Evolutionary conservation across 345 rosid genomes (phyloP), one percentile per base, ranked within the genome.

Genomic region (Syzygium aqueum): DNA sequence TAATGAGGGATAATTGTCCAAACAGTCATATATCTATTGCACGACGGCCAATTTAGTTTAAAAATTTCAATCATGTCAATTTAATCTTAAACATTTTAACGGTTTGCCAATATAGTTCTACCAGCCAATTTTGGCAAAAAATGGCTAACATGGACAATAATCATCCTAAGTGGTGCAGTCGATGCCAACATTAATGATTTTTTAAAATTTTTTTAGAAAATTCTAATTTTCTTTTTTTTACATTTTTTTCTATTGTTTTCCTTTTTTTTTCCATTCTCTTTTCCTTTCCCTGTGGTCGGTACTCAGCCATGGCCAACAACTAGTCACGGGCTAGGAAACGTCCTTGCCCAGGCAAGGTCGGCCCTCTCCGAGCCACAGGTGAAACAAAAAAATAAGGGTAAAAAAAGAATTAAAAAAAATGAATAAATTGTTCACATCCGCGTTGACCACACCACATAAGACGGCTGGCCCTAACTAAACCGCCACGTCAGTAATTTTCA

Each of bases 101-200:
- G 9, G 11, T 25, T 57, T 0, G 0, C 11, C 28, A 57, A 57
- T 57, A 57, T 57, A 57, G 65, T 57, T 2, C 10, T 57, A 25
- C 27, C 10, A 2, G 11, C 0, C 0, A 1, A 25, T 57, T 57
- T 57, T 57, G 28, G 11, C 28, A 1, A 5, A 57, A 8, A 57
- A 57, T 0, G 14, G 11, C 0, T 57, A 4, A 57, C 0, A 14
- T 57, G 65, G 6, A 57, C 0, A 6, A 11, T 0, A 0, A 3
- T 11, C 5, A 5, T 57, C 3, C 1, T 57, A 57, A 0, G 1
- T 25, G 1, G 0, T 1, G 1, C 46, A 43, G 7, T 43, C 46
- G 6, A 43, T 5, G 4, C 46, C 46, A 43, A 43, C 46, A 43
- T 6, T 43, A 11, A 57, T 50, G 11, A 4, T 4, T 57, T 57